These are phyloP conservation scores for Zasmidium cellare DNA, from an alignment of 2,329 filamentous ascomycete genomes.

Conservation along the genomic window DNA sequence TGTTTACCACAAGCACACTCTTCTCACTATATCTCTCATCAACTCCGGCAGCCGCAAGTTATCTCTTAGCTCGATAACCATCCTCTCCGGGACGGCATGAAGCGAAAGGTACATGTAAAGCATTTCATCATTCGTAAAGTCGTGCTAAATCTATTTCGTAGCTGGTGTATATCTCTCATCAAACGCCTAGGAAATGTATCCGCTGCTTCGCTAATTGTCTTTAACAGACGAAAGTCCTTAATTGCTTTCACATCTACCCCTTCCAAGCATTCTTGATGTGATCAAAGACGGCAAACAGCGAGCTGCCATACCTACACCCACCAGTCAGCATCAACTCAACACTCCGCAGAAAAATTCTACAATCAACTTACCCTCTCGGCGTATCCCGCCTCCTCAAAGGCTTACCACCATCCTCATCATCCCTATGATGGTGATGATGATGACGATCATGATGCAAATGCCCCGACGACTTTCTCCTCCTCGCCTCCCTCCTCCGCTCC, in stretches of 20 bases:
- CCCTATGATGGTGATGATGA: background rate
- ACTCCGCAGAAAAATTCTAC: background rate
- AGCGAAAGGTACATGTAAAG: no score
- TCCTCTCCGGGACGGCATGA: no score
- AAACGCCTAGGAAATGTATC: background rate
- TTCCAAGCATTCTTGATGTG: constrained; percentile 14
- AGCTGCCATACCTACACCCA: constrained; percentile 16
- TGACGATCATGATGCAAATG: background rate
- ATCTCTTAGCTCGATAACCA: no score
- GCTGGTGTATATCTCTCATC: background rate
- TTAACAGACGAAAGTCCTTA: background rate
- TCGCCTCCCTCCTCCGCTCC: background rate
- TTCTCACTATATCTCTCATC: background rate
- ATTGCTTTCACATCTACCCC: background rate
- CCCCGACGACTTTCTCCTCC: background rate
- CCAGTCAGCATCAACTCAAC: background rate
- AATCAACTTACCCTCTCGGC: constrained; percentile 6
- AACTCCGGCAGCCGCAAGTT: no score
- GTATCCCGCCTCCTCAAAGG: constrained; percentile 5
- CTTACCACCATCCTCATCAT: constrained; percentile 1
- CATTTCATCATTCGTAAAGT: background rate
- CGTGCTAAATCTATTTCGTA: background rate
- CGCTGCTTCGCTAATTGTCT: background rate
- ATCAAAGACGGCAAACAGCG: constrained; percentile 17
- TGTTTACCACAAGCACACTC: background rate